Base-by-base conservation (phyloP, 2,329 filamentous ascomycete genomes). In the Aciculosporium take region DNA sequence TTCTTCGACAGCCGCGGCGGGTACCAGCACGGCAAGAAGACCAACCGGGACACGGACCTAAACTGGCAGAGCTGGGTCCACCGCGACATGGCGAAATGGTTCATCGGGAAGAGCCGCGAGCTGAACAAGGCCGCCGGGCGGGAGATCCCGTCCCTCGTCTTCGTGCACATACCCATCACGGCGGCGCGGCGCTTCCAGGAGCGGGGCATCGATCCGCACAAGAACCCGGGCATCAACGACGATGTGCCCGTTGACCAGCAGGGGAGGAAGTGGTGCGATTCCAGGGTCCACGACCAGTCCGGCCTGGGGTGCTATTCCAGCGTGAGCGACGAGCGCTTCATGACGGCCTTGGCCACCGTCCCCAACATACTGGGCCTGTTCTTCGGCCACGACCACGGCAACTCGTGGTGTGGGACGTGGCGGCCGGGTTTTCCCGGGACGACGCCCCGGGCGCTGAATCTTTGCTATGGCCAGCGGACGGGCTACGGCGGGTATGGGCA, bases 1-100 rank as follows among this genome's bases (percentile, higher is more conserved):
- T 84, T 84, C 59, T 84, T 86, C 49, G 81, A 85, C 52, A 73
- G 67, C 43, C 66, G 71, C 12, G 78, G 79, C 27, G 77, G 77
- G 4, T 62, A 63, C 38, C 58, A 64, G 33, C 74, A 67, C 50
- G 66, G 67, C 42, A 49, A 57, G 44, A 50, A 46, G 34, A 43
- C 61, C 41, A 38, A 51, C 9, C 41, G 52, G 32, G 50, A 57
- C 8, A 49, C n/a, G n/a, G n/a, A n/a, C n/a, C n/a, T n/a, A n/a
- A n/a, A n/a, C n/a, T n/a, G n/a, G 20, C 61, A 61, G 0, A 58
- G 63, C 42, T 71, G 67, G 68, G 67, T 71, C 1, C 60, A 68
- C 36, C 37, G 44, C 5, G 56, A 53, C 7, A 66, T 68, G 12
- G 66, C 66, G 0, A 45, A 56, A 1, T 71, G 68, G 68, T 71